These are phyloP conservation scores for Sungouiella thailandica DNA, from an alignment of 805 yeast species.

Conservation along the genomic window DNA sequence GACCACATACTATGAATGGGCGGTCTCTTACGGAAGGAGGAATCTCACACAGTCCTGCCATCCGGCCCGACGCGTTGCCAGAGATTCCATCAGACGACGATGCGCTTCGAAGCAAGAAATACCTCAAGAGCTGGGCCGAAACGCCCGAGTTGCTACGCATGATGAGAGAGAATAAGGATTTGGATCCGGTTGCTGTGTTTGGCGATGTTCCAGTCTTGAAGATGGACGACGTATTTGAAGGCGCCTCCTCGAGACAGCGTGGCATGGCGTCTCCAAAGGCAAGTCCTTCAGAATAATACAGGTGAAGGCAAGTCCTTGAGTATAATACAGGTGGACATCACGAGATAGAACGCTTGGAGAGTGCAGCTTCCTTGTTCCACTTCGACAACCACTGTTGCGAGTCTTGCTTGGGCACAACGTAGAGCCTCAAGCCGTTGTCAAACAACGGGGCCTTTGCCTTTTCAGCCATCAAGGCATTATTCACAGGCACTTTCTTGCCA, in stretches of 20 bases:
- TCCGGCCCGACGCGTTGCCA: constrained; percentile 24
- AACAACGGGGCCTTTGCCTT: constrained; percentile 70
- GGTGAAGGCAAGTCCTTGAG: no score
- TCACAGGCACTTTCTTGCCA: constrained; percentile 69
- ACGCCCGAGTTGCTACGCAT: constrained; percentile 30
- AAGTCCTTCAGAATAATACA: constrained; percentile 8
- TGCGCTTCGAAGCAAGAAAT: constrained; percentile 9
- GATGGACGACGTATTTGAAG: constrained; percentile 63
- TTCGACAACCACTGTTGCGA: constrained; percentile 57
- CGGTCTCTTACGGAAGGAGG: no score
- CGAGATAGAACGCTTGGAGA: constrained; percentile 38
- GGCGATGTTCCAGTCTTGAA: constrained; percentile 70
- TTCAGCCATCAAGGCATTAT: constrained; percentile 57
- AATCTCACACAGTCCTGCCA: no score
- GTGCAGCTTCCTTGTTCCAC: constrained; percentile 61
- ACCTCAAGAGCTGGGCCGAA: constrained; percentile 31
- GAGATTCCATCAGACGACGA: constrained; percentile 41
- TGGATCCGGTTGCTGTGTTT: constrained; percentile 66
- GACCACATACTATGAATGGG: background rate
- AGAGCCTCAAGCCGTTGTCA: constrained; percentile 66
- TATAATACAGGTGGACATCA: background rate
- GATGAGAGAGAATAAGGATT: constrained; percentile 22
- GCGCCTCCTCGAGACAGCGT: constrained; percentile 46
- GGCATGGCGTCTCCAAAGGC: constrained; percentile 52
- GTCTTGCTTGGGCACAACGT: constrained; percentile 72